These are phyloP conservation scores for Macroventuria anomochaeta DNA, from an alignment of 2,329 filamentous ascomycete species.

Conservation along the genomic window DNA sequence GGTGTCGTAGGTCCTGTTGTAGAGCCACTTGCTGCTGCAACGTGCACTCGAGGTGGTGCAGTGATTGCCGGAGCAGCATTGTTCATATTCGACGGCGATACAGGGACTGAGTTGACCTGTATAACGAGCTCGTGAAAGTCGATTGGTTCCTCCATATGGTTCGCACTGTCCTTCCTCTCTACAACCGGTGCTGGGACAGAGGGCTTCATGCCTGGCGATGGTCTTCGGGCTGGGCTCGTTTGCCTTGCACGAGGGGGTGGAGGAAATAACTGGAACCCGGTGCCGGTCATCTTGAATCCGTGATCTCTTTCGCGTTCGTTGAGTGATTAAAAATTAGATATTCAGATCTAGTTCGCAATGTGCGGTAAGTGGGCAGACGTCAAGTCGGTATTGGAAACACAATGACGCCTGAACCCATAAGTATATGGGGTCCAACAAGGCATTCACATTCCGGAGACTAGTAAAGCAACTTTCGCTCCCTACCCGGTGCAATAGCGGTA, in stretches of 20 bases:
- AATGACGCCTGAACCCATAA: background rate
- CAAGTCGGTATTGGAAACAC: conserved; percentile 2
- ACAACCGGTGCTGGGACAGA: conserved; percentile 39
- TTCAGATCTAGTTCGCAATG: background rate
- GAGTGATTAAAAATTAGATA: conserved; percentile 12
- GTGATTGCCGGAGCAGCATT: conserved; percentile 29
- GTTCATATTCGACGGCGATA: conserved; percentile 40
- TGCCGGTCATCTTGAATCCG: conserved; percentile 41
- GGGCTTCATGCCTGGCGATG: conserved; percentile 34
- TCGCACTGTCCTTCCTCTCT: conserved; percentile 41
- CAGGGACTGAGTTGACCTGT: conserved; percentile 48
- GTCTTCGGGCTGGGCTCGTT: conserved; percentile 40
- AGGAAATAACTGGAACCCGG: conserved; percentile 49
- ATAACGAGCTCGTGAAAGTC: conserved; percentile 51
- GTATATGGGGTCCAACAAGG: conserved; percentile 26
- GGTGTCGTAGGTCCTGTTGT: conserved; percentile 29
- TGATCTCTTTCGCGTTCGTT: background rate
- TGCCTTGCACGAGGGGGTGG: conserved; percentile 46
- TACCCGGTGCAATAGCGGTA: conserved; percentile 43
- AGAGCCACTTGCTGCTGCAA: conserved; percentile 31
- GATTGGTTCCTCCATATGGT: conserved; percentile 36
- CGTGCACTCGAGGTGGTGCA: conserved; percentile 38
- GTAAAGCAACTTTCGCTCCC: conserved; percentile 22
- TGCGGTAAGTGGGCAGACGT: background rate
- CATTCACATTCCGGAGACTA: conserved; percentile 23